These are phyloP conservation scores for Batkoa obscura DNA, from an alignment of 371 early-diverging fungal genomes.

Conservation along the genomic window DNA sequence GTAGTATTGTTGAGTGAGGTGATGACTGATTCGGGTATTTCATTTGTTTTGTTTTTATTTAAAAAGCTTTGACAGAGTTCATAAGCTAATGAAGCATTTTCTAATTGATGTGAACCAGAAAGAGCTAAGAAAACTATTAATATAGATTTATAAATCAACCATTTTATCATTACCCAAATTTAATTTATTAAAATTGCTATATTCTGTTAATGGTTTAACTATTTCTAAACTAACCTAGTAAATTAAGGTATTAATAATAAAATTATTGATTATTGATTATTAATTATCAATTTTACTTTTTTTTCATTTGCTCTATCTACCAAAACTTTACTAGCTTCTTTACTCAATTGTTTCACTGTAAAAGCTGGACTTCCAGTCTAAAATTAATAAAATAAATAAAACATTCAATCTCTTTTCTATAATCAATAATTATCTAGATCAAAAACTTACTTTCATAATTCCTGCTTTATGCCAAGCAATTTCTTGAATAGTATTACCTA, in stretches of 20 bases:
- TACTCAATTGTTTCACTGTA: constrained; percentile 39
- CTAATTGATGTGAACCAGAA: constrained; percentile 63
- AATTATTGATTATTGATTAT: background rate
- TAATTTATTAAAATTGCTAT: background rate
- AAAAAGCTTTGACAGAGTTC: constrained; percentile 44
- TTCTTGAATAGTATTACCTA: constrained; percentile 51
- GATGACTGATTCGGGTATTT: constrained; percentile 10
- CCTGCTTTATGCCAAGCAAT: constrained; percentile 94
- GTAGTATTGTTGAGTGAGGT: constrained; percentile 37
- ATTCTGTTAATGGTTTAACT: background rate
- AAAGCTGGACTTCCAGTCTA: constrained; percentile 42
- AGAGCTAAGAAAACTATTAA: constrained; percentile 24
- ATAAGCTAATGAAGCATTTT: constrained; percentile 65
- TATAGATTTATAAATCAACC: constrained; percentile 4
- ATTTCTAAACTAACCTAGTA: constrained; percentile 9
- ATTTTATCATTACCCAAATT: background rate
- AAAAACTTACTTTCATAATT: constrained; percentile 44
- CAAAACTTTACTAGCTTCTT: constrained; percentile 48
- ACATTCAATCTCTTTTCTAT: background rate
- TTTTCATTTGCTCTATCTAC: constrained; percentile 43
- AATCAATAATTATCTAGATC: too few species aligned
- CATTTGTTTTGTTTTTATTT: constrained; percentile 15
- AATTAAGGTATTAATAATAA: constrained; percentile 9
- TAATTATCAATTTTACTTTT: constrained; percentile 15
- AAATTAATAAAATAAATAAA: background rate